Base-by-base conservation (phyloP, 2,329 filamentous ascomycete genomes). In the Paraconiothyrium brasiliense region DNA sequence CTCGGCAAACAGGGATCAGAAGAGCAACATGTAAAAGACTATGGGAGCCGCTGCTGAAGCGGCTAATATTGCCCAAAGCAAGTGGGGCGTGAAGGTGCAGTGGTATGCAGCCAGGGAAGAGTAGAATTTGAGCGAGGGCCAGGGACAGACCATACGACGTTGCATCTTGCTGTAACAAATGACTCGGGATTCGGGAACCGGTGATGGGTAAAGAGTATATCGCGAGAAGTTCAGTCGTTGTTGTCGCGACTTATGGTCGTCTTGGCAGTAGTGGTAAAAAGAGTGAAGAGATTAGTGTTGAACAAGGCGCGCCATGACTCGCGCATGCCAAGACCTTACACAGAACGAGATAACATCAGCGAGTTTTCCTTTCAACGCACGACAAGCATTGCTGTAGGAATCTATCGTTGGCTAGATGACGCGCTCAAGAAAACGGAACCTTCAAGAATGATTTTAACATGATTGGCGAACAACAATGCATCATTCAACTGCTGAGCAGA, bases 131-230 rank as follows among this genome's bases (percentile, higher is more conserved):
- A 48, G 54, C 43, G 20, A 34, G 56, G 58, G 52, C 22, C 35
- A 27, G 34, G 46, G n/a, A 51, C 20, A 30, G 54, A 63, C 61
- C 61, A 63, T 63, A 35, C 61, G 61, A 14, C 57, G 61, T 51
- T 63, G 61, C 61, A 63, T 63, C 32, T 22, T 60, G 50, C 14
- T n/a, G 30, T 22, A 10, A 20, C 3, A 41, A 27, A 10, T 43
- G 43, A 48, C n/a, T 37, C 43, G 32, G 41, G 11, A 14, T 14
- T 39, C 30, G n/a, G 20, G 30, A 22, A 2, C 16, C 27, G n/a
- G 4, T 13, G 16, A 20, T 54, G 6, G 34, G 20, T 13, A 22
- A 34, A 22, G 16, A n/a, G 46, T 13, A 27, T 9, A 10, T 4
- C 32, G 34, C n/a, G 37, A 37, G 58, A 44, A 37, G n/a, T n/a